Conservation (phyloP, 2,329 filamentous ascomycete species). For the Monilinia polystroma region DNA sequence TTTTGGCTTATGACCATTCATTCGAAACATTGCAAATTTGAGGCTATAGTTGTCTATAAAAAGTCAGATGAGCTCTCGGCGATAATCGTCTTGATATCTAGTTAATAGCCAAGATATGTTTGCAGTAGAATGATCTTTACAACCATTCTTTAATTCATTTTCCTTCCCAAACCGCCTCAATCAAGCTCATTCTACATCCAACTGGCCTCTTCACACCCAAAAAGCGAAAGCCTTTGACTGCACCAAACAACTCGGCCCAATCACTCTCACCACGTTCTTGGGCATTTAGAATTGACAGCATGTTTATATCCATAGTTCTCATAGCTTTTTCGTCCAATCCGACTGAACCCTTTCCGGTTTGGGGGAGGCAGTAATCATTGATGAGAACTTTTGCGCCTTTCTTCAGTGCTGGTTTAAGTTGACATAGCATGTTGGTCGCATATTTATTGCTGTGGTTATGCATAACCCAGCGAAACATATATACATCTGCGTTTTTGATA, state of each 20-base stretch:
- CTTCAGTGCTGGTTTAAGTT: conserved; percentile 55
- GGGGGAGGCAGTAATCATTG: conserved; percentile 48
- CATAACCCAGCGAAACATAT: conserved; percentile 59
- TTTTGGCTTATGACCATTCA: not conserved
- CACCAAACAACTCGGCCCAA: conserved; percentile 48
- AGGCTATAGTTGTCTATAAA: not conserved
- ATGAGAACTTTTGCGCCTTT: conserved; percentile 44
- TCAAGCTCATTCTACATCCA: conserved; percentile 49
- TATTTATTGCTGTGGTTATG: conserved; percentile 61
- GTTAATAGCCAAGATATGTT: not conserved
- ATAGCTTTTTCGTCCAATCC: conserved; percentile 50
- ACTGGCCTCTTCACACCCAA: conserved; percentile 45
- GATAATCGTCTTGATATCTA: not conserved
- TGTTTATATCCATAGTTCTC: conserved; percentile 51
- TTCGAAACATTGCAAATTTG: not conserved
- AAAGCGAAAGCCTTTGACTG: conserved; percentile 47
- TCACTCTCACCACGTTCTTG: conserved; percentile 51
- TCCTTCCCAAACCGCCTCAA: conserved; percentile 50
- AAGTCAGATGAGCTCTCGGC: not conserved
- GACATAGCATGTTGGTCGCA: conserved; percentile 49
- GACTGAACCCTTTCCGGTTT: conserved; percentile 42
- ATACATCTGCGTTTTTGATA: conserved; percentile 54
- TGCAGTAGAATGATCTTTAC: not conserved
- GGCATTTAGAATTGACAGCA: conserved; percentile 53
- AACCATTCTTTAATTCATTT: conserved; percentile 23